Evolutionary conservation across 192 early-diverging fungal genomes (phyloP).

Genomic region (Linnemannia elongata): DNA sequence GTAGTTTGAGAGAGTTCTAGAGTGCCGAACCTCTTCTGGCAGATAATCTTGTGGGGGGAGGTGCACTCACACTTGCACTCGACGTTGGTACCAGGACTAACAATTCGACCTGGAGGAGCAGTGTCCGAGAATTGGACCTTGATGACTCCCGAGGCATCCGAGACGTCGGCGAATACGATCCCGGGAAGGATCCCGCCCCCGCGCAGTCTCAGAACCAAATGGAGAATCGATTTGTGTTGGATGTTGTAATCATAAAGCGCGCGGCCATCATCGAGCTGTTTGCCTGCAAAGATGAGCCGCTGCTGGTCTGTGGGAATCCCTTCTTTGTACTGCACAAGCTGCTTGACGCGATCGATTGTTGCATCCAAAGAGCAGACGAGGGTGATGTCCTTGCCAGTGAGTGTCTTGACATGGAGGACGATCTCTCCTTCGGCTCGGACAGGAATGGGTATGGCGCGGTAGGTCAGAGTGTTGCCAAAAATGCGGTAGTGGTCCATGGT

Average conservation of each 20-base stretch:
- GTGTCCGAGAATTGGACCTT: neutral
- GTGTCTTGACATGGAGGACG: constrained; percentile 50
- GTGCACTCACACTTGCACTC: constrained; percentile 16
- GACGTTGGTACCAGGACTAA: neutral
- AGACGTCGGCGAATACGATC: neutral
- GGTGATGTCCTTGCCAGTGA: constrained; percentile 88
- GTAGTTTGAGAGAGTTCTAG: constrained; percentile 1
- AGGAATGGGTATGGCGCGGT: neutral
- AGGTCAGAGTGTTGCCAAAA: constrained; percentile 7
- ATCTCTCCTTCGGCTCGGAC: too few species aligned
- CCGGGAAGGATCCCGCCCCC: constrained; percentile 58
- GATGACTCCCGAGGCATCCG: neutral
- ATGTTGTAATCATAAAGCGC: constrained; percentile 75
- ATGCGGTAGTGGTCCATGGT: neutral
- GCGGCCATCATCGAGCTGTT: constrained; percentile 78
- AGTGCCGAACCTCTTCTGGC: neutral
- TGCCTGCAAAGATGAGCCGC: constrained; percentile 76
- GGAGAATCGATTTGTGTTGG: constrained; percentile 72
- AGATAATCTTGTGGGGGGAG: neutral
- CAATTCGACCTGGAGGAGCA: neutral
- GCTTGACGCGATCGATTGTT: constrained; percentile 79
- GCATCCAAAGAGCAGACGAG: constrained; percentile 80
- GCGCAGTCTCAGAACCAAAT: constrained; percentile 72
- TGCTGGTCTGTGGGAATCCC: constrained; percentile 80
- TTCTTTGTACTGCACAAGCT: constrained; percentile 81